Base-by-base conservation (phyloP, 1,284 basidiomycete species). In the Cryptococcus depauperatus region DNA sequence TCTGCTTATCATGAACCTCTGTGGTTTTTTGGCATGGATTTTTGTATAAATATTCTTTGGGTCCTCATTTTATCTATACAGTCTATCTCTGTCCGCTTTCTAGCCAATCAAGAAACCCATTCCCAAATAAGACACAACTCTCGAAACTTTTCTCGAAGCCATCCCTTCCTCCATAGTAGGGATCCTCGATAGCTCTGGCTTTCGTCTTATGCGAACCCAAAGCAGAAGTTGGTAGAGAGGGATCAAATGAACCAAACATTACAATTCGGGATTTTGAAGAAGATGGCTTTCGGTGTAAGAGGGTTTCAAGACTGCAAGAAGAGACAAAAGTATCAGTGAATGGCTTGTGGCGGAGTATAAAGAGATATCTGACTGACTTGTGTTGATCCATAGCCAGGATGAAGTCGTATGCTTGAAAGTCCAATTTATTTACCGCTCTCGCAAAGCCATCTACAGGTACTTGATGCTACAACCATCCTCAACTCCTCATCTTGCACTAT, bases 351-450 rank as follows among this genome's bases (percentile, higher is more conserved):
- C 2, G 27, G 25, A 11, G 10, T 19, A 27, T 35, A 18, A 23
- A 19, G 29, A 30, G 41, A 23, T 33, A 22, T 32, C 18, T 32
- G 21, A 51, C 67, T 41, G 37, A 69, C 67, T 67, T 66, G 28
- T 52, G 46, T 23, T 58, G 46, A 48, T 69, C 73, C 73, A 74
- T 74, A 3, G 74, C 74, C 25, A 75, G 60, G 42, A 75, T 74
- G 53, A 71, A 71, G 58, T 74, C 64, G 49, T 74, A 75, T 8
- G 52, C 49, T 39, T 43, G 32, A 41, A 66, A 75, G 58, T 75
- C 74, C 9, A 42, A 16, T 7, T 39, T 35, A 0, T 44, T 45
- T 19, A 75, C 66, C 14, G 61, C 62, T 30, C 74, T 61, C 1
- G 74, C 73, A 2, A 55, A 50, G 35, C 62, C 66, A 19, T 63